Conservation (phyloP, 495 filamentous ascomycete genomes). For the Podospora pseudopauciseta region DNA sequence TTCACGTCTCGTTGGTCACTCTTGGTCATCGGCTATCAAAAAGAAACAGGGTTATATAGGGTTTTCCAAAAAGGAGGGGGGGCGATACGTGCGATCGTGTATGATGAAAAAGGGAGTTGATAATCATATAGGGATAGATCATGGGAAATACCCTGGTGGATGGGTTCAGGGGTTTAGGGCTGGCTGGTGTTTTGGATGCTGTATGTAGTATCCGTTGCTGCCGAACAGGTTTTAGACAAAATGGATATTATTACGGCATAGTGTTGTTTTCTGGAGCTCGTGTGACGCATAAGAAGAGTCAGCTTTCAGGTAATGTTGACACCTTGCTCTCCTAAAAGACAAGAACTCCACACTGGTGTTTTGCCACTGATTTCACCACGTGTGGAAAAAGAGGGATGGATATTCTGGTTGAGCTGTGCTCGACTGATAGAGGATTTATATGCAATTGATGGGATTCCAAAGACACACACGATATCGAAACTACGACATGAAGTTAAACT, state of each 20-base stretch:
- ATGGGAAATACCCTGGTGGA: slow-evolving; percentile 1
- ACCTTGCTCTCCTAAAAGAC: not conserved
- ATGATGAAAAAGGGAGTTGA: not conserved
- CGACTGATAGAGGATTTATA: too few species aligned
- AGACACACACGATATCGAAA: not conserved
- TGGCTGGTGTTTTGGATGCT: not conserved
- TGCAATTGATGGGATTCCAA: not conserved
- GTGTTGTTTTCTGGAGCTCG: not conserved
- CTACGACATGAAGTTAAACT: too few species aligned
- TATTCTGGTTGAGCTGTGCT: not conserved
- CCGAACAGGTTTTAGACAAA: not conserved
- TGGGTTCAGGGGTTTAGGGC: not conserved
- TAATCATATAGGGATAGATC: not conserved
- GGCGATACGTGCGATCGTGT: not conserved
- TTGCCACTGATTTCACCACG: not conserved
- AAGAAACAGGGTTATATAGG: not conserved
- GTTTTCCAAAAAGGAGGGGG: not conserved
- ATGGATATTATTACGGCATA: slow-evolving; percentile 12
- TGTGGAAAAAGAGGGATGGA: not conserved
- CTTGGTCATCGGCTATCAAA: not conserved
- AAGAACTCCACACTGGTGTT: not conserved
- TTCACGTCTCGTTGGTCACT: slow-evolving; percentile 1
- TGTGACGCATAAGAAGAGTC: not conserved
- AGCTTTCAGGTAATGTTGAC: not conserved
- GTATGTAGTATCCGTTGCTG: slow-evolving; percentile 9